Percentiles rank a stretch among this genome's conserved stretches.
Conservation (phyloP, 2,329 filamentous ascomycete genomes). For the Thelonectria rubi region DNA sequence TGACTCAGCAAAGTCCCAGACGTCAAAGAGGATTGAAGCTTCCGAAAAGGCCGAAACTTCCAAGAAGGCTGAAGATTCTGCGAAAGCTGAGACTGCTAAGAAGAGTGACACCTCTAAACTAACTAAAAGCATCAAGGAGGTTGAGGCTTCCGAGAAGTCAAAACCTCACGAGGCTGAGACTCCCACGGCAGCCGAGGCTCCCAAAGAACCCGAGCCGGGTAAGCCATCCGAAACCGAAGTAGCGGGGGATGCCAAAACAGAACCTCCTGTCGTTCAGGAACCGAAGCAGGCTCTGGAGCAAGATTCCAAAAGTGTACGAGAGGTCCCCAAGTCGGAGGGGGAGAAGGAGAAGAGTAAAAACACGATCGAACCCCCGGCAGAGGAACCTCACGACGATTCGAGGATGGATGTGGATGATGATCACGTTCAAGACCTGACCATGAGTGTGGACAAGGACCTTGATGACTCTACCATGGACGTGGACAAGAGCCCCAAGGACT, state of each 20-base stretch:
- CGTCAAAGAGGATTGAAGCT: too few species aligned
- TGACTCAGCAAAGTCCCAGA: too few species aligned
- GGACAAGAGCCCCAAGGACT: not conserved
- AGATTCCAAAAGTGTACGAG: not conserved
- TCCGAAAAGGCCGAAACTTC: too few species aligned
- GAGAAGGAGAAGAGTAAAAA: not conserved
- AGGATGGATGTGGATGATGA: not conserved
- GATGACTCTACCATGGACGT: not conserved
- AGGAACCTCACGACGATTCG: not conserved
- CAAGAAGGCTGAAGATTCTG: too few species aligned
- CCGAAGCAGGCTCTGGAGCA: slow-evolving; percentile 1
- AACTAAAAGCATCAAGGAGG: too few species aligned
- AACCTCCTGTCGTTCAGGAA: not conserved
- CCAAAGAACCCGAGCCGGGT: slow-evolving; percentile 25
- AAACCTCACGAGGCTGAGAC: slow-evolving; percentile 22
- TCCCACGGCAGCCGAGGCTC: not conserved
- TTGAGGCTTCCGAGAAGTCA: too few species aligned
- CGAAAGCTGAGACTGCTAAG: too few species aligned
- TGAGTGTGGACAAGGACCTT: not conserved
- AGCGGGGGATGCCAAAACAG: not conserved
- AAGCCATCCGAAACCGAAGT: not conserved
- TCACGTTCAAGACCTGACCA: not conserved
- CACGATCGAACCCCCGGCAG: not conserved
- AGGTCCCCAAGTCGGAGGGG: not conserved
- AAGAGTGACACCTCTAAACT: too few species aligned